Percentiles rank a stretch among this genome's conserved stretches.
phyloP scores from a whole-genome alignment of 1,284 basidiomycete species.

The Irpex lacteus region DNA sequence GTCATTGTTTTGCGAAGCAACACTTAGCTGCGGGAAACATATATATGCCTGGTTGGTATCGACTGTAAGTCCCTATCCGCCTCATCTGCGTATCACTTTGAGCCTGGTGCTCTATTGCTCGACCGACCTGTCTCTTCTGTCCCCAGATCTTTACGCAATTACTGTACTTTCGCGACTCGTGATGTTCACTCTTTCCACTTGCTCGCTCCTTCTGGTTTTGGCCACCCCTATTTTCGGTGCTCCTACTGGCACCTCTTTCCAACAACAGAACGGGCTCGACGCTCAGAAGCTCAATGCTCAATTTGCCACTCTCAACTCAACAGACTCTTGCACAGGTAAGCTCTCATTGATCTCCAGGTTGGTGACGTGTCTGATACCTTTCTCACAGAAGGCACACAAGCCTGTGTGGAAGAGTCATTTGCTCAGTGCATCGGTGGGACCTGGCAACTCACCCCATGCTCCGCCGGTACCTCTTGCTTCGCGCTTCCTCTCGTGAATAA shows the following conservation, averaged over 20 bases:
- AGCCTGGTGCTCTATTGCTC: constrained; percentile 18
- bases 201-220: constrained; percentile 8
- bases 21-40: constrained; percentile 2
- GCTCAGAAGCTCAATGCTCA: constrained; percentile 47
- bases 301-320: constrained; percentile 39
- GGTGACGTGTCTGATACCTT: neutral
- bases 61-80: constrained; percentile 7
- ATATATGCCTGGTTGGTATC: neutral
- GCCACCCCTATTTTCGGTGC: constrained; percentile 11
- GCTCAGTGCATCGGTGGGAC: constrained; percentile 36
- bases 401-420: constrained; percentile 40
- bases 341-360: neutral
- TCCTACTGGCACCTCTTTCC: constrained; percentile 27
- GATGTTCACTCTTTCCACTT: constrained; percentile 4
- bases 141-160: neutral
- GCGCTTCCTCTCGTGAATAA: constrained; percentile 53
- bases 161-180: constrained; percentile 1
- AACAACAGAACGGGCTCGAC: constrained; percentile 42
- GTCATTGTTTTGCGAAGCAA: neutral
- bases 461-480: constrained; percentile 39
- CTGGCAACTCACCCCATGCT: constrained; percentile 39
- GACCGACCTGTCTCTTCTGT: neutral
- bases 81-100: constrained; percentile 11
- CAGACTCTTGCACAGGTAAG: constrained; percentile 36
- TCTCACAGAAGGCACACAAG: constrained; percentile 37